Evolutionary conservation across 306 rosid species (phyloP).

Genomic region (Lablab purpureus): DNA sequence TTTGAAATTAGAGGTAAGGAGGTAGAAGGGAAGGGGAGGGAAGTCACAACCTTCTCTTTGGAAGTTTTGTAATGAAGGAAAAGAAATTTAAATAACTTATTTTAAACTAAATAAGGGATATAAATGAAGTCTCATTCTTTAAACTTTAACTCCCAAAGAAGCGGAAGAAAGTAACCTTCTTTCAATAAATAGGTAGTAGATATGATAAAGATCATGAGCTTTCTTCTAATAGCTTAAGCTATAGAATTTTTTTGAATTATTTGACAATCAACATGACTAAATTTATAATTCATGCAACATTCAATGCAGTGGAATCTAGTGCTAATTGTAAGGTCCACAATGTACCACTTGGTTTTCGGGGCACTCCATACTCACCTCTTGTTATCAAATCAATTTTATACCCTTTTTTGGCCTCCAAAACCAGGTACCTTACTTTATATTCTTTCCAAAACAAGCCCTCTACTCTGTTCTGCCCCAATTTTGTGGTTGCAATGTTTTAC

Average conservation of each 20-base stretch:
- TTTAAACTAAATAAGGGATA: conserved; percentile 11
- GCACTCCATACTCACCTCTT: neutral
- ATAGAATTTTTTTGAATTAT: neutral
- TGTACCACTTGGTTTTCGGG: neutral
- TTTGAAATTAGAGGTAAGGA: conserved; percentile 23
- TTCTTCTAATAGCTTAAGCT: neutral
- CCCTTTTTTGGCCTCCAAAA: neutral
- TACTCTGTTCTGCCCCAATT: neutral
- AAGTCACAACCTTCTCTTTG: conserved; percentile 29
- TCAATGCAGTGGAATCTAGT: neutral
- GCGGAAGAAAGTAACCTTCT: conserved; percentile 28
- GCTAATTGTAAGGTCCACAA: neutral
- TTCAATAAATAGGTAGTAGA: neutral
- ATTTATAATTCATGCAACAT: neutral
- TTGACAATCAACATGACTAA: neutral
- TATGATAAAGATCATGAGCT: conserved; percentile 18
- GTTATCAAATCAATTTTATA: neutral
- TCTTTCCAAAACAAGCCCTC: neutral
- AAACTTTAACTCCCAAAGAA: neutral
- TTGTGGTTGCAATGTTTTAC: neutral
- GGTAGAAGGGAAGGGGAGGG: conserved; percentile 1
- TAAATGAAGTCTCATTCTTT: conserved; percentile 22
- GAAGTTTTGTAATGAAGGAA: conserved; percentile 2
- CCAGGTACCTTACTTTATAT: neutral
- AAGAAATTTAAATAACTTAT: neutral